A percentile compares a stretch with the other conserved stretches of the same genome.
phyloP scores from a whole-genome alignment of 2,329 filamentous ascomycete species.

The Elsinoe ampelina region DNA sequence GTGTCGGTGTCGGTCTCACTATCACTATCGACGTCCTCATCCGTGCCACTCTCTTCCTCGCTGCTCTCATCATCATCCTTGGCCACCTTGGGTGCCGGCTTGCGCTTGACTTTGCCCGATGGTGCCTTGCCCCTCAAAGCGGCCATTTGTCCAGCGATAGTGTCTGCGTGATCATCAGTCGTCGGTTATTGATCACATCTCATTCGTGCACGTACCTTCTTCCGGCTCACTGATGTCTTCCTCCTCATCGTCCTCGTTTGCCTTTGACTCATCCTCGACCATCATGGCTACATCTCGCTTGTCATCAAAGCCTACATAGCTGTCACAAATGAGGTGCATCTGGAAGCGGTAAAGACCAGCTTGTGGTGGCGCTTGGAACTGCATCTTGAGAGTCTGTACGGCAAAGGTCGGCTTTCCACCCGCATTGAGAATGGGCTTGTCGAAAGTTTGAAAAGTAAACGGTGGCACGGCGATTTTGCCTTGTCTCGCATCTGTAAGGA shows the following conservation, averaged over 20 bases:
- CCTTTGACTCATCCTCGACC: slow-evolving; percentile 83
- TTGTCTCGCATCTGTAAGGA: slow-evolving; percentile 87
- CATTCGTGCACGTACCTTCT: slow-evolving; percentile 59
- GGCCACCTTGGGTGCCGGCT: slow-evolving; percentile 15
- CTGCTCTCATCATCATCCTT: slow-evolving; percentile 27
- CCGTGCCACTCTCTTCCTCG: slow-evolving; percentile 30
- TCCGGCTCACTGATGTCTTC: slow-evolving; percentile 94
- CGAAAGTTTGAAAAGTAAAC: slow-evolving; percentile 88
- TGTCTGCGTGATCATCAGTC: slow-evolving; percentile 21
- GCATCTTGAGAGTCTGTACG: slow-evolving; percentile 92
- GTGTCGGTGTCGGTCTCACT: slow-evolving; percentile 42
- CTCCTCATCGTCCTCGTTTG: slow-evolving; percentile 62
- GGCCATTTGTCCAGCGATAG: slow-evolving; percentile 31
- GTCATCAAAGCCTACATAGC: slow-evolving; percentile 87
- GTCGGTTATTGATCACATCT: background rate
- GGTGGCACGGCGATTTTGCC: slow-evolving; percentile 95
- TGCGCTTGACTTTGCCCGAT: slow-evolving; percentile 17
- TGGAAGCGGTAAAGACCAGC: slow-evolving; percentile 89
- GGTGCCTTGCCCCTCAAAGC: slow-evolving; percentile 27
- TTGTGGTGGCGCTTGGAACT: slow-evolving; percentile 90
- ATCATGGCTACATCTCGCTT: slow-evolving; percentile 83
- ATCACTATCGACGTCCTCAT: slow-evolving; percentile 27
- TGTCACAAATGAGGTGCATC: slow-evolving; percentile 88
- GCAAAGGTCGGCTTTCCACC: slow-evolving; percentile 82
- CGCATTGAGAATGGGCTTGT: slow-evolving; percentile 74